Evolutionary conservation across 2,329 filamentous ascomycete genomes (phyloP), one percentile per base, ranked within the genome.

Genomic region (Colletotrichum nymphaeae): DNA sequence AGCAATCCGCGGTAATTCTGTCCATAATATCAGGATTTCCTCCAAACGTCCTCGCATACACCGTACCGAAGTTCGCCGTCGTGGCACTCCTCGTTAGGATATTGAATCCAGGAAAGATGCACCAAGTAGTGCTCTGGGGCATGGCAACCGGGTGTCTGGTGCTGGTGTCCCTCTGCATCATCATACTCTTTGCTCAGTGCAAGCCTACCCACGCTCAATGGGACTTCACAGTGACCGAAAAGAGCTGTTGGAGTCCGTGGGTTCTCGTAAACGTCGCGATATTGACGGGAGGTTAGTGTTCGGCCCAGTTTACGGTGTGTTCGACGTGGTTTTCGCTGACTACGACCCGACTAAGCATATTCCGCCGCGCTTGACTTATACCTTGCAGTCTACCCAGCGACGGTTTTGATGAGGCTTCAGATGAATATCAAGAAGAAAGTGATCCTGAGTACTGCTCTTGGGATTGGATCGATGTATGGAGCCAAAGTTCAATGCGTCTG

Each of bases 41-140:
- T 14, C 78, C 79, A 3, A 78, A 79, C 14, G 75, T 81, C 49
- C 49, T 78, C 24, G 76, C 79, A 5, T 78, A 80, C 53, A 76
- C 76, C 2, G 24, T 81, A 3, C 79, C 79, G 1, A 81, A 81
- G 60, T 70, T 81, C 4, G 80, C 79, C 19, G 78, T 78, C 46
- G 73, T 79, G 6, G 62, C 69, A 6, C 77, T 81, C 1, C 74
- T 81, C 1, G 75, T 69, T 5, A 75, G 77, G 19, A 76, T 81
- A 2, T 52, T 81, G 56, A 76, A 77, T 56, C 79, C 79, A 9
- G 72, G 69, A 26, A 69, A 67, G 11, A 4, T 19, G 5, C 78
- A 80, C 69, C 64, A 49, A 0, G 56, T 55, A 9, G 74, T 78
- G n/a, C 73, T 81, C 6, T 81, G 79, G 79, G 35, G 55, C 1